phyloP scores from a whole-genome alignment of 2,329 filamentous ascomycete genomes.

The Colletotrichum aenigma region DNA sequence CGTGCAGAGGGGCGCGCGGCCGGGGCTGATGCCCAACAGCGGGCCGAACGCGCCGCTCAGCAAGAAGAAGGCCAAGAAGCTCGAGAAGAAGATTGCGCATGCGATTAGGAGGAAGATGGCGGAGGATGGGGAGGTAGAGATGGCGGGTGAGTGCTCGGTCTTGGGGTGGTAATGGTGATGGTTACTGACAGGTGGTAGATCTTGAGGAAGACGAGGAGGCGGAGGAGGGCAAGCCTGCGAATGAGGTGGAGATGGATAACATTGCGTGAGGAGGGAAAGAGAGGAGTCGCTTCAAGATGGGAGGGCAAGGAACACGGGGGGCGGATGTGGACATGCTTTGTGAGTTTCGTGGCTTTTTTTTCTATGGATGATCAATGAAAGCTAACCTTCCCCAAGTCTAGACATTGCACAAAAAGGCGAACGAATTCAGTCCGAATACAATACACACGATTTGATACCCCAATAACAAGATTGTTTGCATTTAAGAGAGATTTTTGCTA shows the following conservation, averaged over 20 bases:
- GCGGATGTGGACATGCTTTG: slow-evolving; percentile 13
- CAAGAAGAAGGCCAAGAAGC: slow-evolving; percentile 60
- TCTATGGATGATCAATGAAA: neutral
- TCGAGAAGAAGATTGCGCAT: slow-evolving; percentile 57
- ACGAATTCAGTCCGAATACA: neutral
- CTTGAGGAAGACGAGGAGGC: neutral
- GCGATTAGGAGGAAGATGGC: slow-evolving; percentile 58
- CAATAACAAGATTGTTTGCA: neutral
- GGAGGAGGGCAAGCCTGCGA: neutral
- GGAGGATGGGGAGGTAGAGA: slow-evolving; percentile 52
- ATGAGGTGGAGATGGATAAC: slow-evolving; percentile 4
- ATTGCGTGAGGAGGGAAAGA: neutral
- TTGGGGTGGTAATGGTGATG: neutral
- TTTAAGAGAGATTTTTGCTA: neutral
- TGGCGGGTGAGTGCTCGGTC: slow-evolving; percentile 43
- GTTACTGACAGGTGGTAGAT: neutral
- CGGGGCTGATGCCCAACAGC: slow-evolving; percentile 59
- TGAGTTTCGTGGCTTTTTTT: neutral
- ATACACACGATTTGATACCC: slow-evolving; percentile 17
- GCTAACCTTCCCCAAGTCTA: neutral
- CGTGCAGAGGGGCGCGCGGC: slow-evolving; percentile 51
- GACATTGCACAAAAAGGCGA: neutral
- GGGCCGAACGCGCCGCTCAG: slow-evolving; percentile 56
- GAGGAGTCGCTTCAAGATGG: neutral
- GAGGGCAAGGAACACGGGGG: neutral